These are phyloP conservation scores for Ulvella scutata DNA, from an alignment of 139 green algal species.

Conservation along the genomic window DNA sequence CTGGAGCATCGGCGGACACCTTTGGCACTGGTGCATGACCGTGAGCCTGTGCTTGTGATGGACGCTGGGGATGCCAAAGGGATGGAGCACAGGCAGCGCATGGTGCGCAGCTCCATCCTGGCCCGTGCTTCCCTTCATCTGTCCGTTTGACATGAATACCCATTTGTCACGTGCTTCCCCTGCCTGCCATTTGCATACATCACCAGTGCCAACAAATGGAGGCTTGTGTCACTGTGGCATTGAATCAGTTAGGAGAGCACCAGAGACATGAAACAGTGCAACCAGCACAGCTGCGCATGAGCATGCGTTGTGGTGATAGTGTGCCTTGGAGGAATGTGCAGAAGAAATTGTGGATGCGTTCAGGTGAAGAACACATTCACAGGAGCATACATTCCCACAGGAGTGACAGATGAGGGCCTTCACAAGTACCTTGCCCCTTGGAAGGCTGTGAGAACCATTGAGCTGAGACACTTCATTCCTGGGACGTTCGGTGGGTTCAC, in stretches of 20 bases:
- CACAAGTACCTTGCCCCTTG: neutral
- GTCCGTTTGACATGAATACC: no score
- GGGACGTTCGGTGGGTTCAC: neutral
- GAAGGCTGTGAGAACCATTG: neutral
- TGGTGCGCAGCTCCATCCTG: neutral
- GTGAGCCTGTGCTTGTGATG: neutral
- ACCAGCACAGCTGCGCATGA: no score
- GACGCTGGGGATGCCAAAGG: neutral
- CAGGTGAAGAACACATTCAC: neutral
- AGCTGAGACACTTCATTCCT: neutral
- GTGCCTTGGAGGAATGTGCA: no score
- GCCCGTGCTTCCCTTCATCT: neutral
- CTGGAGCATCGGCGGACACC: neutral
- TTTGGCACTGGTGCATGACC: neutral
- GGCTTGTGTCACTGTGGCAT: no score
- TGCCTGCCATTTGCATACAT: no score
- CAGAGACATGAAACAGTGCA: no score
- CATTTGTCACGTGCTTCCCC: no score
- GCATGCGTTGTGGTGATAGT: no score
- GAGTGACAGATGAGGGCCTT: neutral
- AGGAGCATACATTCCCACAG: neutral
- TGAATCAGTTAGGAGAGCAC: no score
- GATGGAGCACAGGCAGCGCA: neutral
- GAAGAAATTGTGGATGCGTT: neutral
- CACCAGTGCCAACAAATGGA: no score